These are phyloP conservation scores for Pyrenopolyporus hunteri DNA, from an alignment of 495 filamentous ascomycete genomes.

Conservation along the genomic window DNA sequence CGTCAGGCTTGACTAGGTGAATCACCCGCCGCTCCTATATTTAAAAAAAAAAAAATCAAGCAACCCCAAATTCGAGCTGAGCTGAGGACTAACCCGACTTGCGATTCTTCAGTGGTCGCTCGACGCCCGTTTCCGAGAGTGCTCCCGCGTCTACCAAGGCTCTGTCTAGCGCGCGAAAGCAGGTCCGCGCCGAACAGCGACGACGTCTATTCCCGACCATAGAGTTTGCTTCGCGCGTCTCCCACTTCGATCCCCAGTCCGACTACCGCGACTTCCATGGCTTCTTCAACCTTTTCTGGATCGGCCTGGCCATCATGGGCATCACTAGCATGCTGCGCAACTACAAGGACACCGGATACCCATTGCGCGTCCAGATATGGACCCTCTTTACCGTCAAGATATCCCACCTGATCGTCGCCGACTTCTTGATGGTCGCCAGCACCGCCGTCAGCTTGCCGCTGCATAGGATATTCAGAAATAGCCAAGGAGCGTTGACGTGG, in stretches of 20 bases:
- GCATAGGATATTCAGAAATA: slow-evolving; percentile 67
- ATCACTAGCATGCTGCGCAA: slow-evolving; percentile 90
- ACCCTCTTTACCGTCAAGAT: slow-evolving; percentile 83
- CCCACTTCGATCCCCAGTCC: slow-evolving; percentile 91
- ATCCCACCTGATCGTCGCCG: slow-evolving; percentile 83
- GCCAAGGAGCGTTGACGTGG: slow-evolving; percentile 71
- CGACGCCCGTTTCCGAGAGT: slow-evolving; percentile 89
- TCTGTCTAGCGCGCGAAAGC: slow-evolving; percentile 81
- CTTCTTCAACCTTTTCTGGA: slow-evolving; percentile 98
- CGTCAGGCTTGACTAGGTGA: slow-evolving; percentile 50
- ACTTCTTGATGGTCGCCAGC: slow-evolving; percentile 80
- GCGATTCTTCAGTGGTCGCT: slow-evolving; percentile 67
- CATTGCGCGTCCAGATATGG: slow-evolving; percentile 85
- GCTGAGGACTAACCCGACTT: background rate
- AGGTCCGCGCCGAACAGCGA: slow-evolving; percentile 80
- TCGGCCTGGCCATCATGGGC: slow-evolving; percentile 94
- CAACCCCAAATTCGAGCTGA: background rate
- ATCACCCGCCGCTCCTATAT: background rate
- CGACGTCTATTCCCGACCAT: slow-evolving; percentile 94
- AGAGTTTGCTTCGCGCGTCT: slow-evolving; percentile 89
- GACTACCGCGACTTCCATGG: slow-evolving; percentile 94
- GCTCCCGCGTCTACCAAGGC: slow-evolving; percentile 88
- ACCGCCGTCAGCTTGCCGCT: slow-evolving; percentile 75
- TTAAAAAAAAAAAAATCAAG: no score
- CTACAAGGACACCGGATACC: slow-evolving; percentile 90